These are phyloP conservation scores for Dentipellis sp. DNA, from an alignment of 768 basidiomycete species.

Conservation along the genomic window DNA sequence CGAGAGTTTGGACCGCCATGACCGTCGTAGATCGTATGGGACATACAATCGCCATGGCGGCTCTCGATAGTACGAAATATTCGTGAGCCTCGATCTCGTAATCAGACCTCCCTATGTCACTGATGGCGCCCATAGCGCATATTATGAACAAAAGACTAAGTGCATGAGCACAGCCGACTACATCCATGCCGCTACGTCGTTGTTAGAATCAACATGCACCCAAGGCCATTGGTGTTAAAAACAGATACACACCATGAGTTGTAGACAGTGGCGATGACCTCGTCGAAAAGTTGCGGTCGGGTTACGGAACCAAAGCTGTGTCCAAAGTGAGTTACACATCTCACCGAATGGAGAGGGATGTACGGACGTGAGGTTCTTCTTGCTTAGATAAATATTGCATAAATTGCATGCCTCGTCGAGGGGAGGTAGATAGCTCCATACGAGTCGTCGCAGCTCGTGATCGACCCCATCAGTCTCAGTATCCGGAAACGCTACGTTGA, in stretches of 20 bases:
- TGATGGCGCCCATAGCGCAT: constrained; percentile 54
- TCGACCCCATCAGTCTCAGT: constrained; percentile 7
- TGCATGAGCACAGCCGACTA: constrained; percentile 25
- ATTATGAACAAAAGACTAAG: constrained; percentile 57
- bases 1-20: constrained; percentile 44
- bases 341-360: background rate
- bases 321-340: background rate
- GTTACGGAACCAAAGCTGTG: constrained; percentile 46
- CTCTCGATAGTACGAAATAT: constrained; percentile 51
- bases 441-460: constrained; percentile 27
- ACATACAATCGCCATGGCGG: constrained; percentile 38
- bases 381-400: constrained; percentile 56
- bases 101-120: constrained; percentile 39
- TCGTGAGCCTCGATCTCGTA: constrained; percentile 48
- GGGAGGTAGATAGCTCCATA: constrained; percentile 43
- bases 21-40: constrained; percentile 44
- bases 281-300: constrained; percentile 45
- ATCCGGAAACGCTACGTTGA: constrained; percentile 12
- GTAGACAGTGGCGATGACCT: constrained; percentile 46
- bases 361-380: constrained; percentile 41
- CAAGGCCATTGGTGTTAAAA: no score
- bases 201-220: no score
- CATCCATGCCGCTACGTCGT: no score
- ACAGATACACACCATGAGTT: constrained; percentile 33
- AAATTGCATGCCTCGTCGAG: constrained; percentile 50